Evolutionary conservation across 768 basidiomycete species (phyloP).

Genomic region (Asterophora lycoperdoides): DNA sequence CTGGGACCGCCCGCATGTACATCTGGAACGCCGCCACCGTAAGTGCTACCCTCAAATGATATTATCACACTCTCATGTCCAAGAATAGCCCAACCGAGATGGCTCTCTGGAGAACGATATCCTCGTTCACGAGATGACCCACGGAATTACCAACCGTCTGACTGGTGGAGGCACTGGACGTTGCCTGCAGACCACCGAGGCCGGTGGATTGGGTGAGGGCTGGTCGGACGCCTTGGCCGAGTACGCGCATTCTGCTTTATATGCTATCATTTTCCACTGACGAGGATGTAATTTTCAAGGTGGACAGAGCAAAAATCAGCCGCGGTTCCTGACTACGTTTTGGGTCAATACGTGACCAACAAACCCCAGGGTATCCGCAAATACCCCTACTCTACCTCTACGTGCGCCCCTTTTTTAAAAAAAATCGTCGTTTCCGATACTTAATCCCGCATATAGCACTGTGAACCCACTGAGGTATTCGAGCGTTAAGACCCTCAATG

Average conservation of each 20-base stretch:
- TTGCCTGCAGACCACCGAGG: slow-evolving; percentile 59
- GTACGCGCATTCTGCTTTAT: slow-evolving; percentile 12
- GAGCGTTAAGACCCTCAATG: slow-evolving; percentile 25
- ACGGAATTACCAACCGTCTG: slow-evolving; percentile 42
- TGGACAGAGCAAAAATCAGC: slow-evolving; percentile 25
- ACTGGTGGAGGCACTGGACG: slow-evolving; percentile 52
- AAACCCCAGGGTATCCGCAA: slow-evolving; percentile 40
- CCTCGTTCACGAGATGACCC: slow-evolving; percentile 46
- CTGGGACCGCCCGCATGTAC: slow-evolving; percentile 34
- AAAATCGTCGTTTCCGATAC: neutral
- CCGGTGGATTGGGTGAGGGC: slow-evolving; percentile 64
- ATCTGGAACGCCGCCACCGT: slow-evolving; percentile 29
- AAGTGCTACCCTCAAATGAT: slow-evolving; percentile 16
- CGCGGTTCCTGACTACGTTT: slow-evolving; percentile 23
- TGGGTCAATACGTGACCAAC: slow-evolving; percentile 30
- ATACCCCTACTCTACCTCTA: slow-evolving; percentile 45
- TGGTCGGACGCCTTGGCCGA: slow-evolving; percentile 49
- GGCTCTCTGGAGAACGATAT: slow-evolving; percentile 63
- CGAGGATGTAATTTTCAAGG: neutral
- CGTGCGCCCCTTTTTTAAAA: slow-evolving; percentile 12
- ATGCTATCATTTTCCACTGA: neutral
- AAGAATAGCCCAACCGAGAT: slow-evolving; percentile 48
- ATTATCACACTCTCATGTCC: too few species aligned
- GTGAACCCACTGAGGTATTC: slow-evolving; percentile 35
- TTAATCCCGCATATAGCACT: slow-evolving; percentile 18